Percentiles rank a stretch among this genome's conserved stretches.
These are phyloP conservation scores for Physcomitrellopsis africana DNA, from an alignment of 225 moss, liverwort and hornwort species.

Conservation along the genomic window DNA sequence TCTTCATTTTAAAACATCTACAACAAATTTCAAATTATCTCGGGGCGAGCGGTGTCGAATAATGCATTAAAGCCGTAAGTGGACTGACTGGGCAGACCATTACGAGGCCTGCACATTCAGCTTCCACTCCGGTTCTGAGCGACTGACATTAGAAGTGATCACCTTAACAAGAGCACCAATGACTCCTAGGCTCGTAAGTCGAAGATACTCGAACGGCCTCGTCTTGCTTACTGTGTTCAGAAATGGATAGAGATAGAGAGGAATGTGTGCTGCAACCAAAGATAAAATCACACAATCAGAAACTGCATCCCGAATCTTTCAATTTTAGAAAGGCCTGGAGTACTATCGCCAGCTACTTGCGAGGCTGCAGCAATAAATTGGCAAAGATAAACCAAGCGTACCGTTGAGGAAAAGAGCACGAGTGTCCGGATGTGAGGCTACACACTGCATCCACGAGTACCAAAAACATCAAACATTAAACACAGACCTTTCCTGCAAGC, in stretches of 20 bases:
- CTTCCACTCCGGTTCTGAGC: conserved; percentile 1
- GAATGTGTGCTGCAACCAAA: conserved; percentile 85
- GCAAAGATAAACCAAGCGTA: conserved; percentile 31
- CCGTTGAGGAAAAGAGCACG: conserved; percentile 92
- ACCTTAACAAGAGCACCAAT: conserved; percentile 99
- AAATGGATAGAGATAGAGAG: conserved; percentile 97
- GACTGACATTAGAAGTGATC: conserved; percentile 1
- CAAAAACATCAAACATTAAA: background rate
- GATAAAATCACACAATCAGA: conserved; percentile 15
- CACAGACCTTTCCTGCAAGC: background rate
- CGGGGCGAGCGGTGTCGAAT: conserved; percentile 11
- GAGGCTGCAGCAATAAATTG: conserved; percentile 3
- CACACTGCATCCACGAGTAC: conserved; percentile 71
- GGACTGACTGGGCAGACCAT: background rate
- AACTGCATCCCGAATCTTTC: background rate
- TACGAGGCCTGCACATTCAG: background rate
- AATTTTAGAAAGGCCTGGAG: background rate
- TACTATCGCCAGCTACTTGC: background rate
- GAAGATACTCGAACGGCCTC: conserved; percentile 96
- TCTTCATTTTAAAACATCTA: background rate
- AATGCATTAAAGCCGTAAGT: background rate
- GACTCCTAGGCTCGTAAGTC: conserved; percentile 96
- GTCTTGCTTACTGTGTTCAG: conserved; percentile 98
- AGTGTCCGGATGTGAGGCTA: conserved; percentile 97
- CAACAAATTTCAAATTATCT: background rate